Evolutionary conservation across 179 eudicot species (phyloP), one percentile per base, ranked within the genome.

Genomic region (Carnegiea gigantea): DNA sequence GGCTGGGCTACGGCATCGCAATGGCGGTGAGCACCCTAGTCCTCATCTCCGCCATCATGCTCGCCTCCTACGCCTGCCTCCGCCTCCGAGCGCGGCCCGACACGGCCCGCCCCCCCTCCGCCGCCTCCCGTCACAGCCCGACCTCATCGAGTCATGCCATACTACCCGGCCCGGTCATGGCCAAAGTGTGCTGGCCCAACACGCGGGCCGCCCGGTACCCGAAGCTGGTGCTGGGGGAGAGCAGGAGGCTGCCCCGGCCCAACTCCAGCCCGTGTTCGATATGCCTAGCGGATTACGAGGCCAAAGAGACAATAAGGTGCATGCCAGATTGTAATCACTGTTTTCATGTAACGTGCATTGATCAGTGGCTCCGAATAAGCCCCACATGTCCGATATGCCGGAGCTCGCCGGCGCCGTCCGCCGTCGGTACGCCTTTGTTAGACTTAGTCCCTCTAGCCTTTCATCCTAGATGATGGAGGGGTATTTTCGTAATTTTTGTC

Each of bases 1-100:
- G 86, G 21, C 88, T 87, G 4, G 86, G 82, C 73, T 87, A 87
- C 77, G 88, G 86, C 77, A 80, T 87, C 43, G 89, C 88, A 24
- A 87, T 87, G 18, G 79, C 88, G 6, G 76, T 85, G 21, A 83
- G 88, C 76, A 81, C 82, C 79, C 85, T 87, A 23, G 78, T 85
- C 78, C 86, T 87, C 72, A 79, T 87, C 75, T 85, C 89, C 77
- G 72, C 88, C 79, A 70, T 87, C 77, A 49, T 87, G 65, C 86
- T 85, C 74, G 86, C 86, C 51, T 83, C 88, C 78, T 85, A 87
- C 80, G 83, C 83, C 1, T 87, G 90, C 78, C 51, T 85, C 26
- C 86, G 89, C 12, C 53, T 87, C 68, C 68, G n/a, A n/a, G n/a
- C n/a, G n/a, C n/a, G n/a, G 68, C 26, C 68, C 82, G 83, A 76